A percentile compares a stretch with the other conserved stretches of the same genome.
Evolutionary conservation across 192 early-diverging fungal genomes (phyloP).

Genomic region (Chytriomyces sp.): DNA sequence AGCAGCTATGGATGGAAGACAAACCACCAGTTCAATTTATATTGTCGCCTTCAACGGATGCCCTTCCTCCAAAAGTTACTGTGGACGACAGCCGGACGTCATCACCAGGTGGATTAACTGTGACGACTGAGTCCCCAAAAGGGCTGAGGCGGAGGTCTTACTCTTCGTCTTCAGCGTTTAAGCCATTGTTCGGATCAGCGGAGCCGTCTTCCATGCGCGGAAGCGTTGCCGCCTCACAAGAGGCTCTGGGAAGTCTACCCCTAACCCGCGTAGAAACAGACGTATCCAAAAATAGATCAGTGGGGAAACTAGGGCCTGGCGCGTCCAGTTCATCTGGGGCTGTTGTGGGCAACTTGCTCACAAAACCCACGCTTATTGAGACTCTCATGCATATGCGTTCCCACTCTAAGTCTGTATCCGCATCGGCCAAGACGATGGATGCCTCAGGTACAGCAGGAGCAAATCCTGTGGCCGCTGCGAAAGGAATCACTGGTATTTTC

Average conservation of each 20-base stretch:
- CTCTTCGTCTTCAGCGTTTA: slow-evolving; percentile 1
- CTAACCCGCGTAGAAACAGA: background rate
- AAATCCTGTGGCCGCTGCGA: background rate
- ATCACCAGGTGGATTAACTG: background rate
- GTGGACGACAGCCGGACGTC: background rate
- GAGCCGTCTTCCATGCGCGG: background rate
- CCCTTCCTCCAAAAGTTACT: background rate
- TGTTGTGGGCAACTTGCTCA: background rate
- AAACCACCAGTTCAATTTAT: background rate
- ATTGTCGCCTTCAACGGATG: slow-evolving; percentile 7
- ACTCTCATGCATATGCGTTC: background rate
- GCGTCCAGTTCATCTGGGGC: background rate
- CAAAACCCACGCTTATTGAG: background rate
- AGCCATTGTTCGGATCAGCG: background rate
- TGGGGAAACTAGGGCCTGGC: background rate
- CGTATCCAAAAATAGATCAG: background rate
- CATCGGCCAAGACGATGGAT: background rate
- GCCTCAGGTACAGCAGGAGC: background rate
- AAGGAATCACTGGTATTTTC: slow-evolving; percentile 7
- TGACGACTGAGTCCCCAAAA: background rate
- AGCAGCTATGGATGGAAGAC: background rate
- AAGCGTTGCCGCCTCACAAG: background rate
- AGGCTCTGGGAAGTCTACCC: background rate
- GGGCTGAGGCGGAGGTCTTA: slow-evolving; percentile 22
- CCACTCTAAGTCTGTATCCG: slow-evolving; percentile 6